These are phyloP conservation scores for Ganoderma meredithae DNA, from an alignment of 1,284 basidiomycete genomes.

Conservation along the genomic window DNA sequence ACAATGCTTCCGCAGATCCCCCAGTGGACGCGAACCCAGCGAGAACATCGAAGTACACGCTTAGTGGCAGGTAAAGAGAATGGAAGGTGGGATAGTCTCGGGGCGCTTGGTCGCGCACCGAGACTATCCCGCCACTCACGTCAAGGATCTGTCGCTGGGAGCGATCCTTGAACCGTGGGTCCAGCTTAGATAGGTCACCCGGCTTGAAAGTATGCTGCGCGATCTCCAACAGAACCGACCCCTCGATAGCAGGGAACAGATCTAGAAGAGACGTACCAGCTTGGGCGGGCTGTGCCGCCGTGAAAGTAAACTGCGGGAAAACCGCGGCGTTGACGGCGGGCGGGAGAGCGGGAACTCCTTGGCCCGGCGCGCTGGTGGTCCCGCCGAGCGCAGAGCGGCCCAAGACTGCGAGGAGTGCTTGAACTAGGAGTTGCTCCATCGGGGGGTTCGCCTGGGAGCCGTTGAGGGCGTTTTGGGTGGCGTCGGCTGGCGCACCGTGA, in stretches of 20 bases:
- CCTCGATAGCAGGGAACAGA: slow-evolving; percentile 14
- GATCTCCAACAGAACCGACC: slow-evolving; percentile 11
- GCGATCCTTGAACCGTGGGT: not conserved
- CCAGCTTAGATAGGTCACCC: slow-evolving; percentile 9
- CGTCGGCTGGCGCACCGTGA: too few species aligned
- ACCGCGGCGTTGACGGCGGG: not conserved
- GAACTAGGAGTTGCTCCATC: too few species aligned
- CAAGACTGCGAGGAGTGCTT: too few species aligned
- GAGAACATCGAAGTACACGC: slow-evolving; percentile 14
- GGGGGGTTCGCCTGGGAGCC: too few species aligned
- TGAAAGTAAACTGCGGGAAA: slow-evolving; percentile 10
- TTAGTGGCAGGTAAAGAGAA: slow-evolving; percentile 9
- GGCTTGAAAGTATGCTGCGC: slow-evolving; percentile 15
- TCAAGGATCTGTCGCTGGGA: not conserved
- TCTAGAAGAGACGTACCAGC: slow-evolving; percentile 10
- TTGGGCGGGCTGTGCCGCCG: not conserved
- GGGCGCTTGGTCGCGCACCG: slow-evolving; percentile 2
- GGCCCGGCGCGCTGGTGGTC: not conserved
- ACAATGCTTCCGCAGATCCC: not conserved
- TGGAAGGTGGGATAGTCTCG: slow-evolving; percentile 15
- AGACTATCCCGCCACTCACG: not conserved
- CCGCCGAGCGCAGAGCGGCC: too few species aligned
- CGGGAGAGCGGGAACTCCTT: not conserved
- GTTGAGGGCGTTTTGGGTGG: too few species aligned
- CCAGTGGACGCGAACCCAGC: slow-evolving; percentile 10